Evolutionary conservation across 2,329 filamentous ascomycete genomes (phyloP).

Genomic region (Lecanosticta acicola): DNA sequence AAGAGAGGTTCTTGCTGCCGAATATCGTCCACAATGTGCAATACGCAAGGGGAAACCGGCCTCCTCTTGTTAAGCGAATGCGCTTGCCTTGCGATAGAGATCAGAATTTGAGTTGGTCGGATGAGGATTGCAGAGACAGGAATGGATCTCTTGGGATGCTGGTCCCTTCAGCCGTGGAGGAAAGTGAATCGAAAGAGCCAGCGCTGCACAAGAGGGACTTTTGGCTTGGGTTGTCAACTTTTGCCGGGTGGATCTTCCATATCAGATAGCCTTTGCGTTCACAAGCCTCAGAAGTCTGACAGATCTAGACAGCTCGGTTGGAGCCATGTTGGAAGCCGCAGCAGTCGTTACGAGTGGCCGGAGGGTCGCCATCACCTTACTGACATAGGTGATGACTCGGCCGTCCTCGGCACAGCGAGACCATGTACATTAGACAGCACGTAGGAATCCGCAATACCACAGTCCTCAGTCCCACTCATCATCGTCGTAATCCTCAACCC

Average conservation of each 20-base stretch:
- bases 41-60: neutral
- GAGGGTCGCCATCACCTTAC: neutral
- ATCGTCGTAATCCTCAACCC: constrained; percentile 38
- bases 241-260: neutral
- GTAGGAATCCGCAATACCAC: too few relatives aligned
- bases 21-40: neutral
- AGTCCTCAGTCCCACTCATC: constrained; percentile 51
- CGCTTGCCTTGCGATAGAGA: neutral
- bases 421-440: too few relatives aligned
- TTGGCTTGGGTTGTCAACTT: neutral
- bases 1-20: neutral
- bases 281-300: neutral
- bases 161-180: neutral
- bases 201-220: neutral
- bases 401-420: too few relatives aligned
- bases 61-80: neutral
- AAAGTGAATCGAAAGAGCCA: neutral
- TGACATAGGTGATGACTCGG: neutral
- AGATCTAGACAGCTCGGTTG: too few relatives aligned
- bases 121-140: too few relatives aligned
- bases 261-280: neutral
- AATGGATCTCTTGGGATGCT: neutral
- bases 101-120: neutral
- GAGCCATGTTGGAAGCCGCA: neutral
- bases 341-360: too few relatives aligned